Base-by-base conservation (phyloP, 352 stramenopile species). In the Phytophthora constricta region DNA sequence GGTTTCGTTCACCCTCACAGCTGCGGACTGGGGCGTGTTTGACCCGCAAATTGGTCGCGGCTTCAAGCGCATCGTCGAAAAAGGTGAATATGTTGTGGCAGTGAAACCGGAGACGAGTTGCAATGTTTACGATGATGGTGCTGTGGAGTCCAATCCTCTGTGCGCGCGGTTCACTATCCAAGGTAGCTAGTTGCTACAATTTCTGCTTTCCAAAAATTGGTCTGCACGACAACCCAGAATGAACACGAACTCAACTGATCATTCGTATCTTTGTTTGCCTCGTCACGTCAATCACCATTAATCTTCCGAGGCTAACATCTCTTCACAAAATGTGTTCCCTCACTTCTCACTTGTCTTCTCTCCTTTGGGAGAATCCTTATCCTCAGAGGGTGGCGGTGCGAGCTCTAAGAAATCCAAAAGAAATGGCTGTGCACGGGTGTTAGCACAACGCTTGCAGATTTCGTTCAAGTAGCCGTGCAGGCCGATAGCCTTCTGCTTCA, bases 51-150 rank as follows among this genome's bases (percentile, higher is more conserved):
- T 91, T 23, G 81, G 80, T 7, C 52, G 65, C 4, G 79, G 80
- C 5, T 92, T 91, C 63, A 65, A 69, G 4, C 74, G 59, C 20
- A 68, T 90, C 39, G 68, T 81, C 26, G 88, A 96, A 69, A 20
- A 55, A 10, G 87, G 84, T 11, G 67, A 88, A 5, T 96, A 92
- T 39, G 59, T 89, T 4, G 62, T 96, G 19, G 84, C 81, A 0
- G 51, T 92, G 31, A 91, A 87, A 42, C 77, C 86, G 19, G 76
- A 93, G 0, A 89, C 77, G 22, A 84, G 93, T 47, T 97, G 90
- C 68, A 62, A 90, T 33, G 79, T 89, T 26, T 86, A 92, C 70
- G 55, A 69, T 22, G 42, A 63, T 50, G 42, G 56, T 26, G n/a
- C 14, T 9, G 42, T 46, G 10, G 39, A 41, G 33, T 62, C 84